Evolutionary conservation across 2,329 filamentous ascomycete species (phyloP), one percentile per base, ranked within the genome.

Genomic region (Thermomyces lanuginosus): DNA sequence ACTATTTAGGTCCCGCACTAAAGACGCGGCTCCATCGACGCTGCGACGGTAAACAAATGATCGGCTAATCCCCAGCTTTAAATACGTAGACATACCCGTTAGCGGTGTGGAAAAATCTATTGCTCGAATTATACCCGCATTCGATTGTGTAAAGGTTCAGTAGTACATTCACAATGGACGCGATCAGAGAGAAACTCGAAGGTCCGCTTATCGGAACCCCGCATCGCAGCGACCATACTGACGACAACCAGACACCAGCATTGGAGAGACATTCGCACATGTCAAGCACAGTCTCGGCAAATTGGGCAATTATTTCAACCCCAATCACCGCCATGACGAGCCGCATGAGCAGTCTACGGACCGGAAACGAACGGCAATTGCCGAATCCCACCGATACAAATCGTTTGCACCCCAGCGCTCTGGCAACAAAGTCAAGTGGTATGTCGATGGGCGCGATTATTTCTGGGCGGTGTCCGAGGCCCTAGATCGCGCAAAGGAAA

Each of bases 391-490:
- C 47, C 74, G 86, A 21, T 95, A 83, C 58, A 51, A 77, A n/a
- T 92, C 81, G 3, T 98, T 79, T 55, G 91, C 91, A 19, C 86
- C 86, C 0, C 76, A 86, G 48, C 72, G 76, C 22, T 73, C 86
- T 7, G 77, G 75, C 15, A 93, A 95, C 51, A 64, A 78, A 31
- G 64, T 89, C 48, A 95, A 95, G 59, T 98, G 86, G 84, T 95
- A 93, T 54, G 81, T 95, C 7, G 89, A 95, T 48, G 89, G 83
- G 3, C 66, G 83, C 34, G 79, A 95, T 55, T 98, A 98, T 53
- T 91, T 89, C 51, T 92, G 83, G 75, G 76, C 89, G 10, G 83
- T 98, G 7, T 91, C 83, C 0, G 72, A 13, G 8, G 31, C 31
- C 7, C 24, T 33, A 76, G 84, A 95, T 36, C 66, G 74, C 33